These are phyloP conservation scores for Apophysomyces sp. DNA, from an alignment of 371 early-diverging fungal genomes.

Conservation along the genomic window DNA sequence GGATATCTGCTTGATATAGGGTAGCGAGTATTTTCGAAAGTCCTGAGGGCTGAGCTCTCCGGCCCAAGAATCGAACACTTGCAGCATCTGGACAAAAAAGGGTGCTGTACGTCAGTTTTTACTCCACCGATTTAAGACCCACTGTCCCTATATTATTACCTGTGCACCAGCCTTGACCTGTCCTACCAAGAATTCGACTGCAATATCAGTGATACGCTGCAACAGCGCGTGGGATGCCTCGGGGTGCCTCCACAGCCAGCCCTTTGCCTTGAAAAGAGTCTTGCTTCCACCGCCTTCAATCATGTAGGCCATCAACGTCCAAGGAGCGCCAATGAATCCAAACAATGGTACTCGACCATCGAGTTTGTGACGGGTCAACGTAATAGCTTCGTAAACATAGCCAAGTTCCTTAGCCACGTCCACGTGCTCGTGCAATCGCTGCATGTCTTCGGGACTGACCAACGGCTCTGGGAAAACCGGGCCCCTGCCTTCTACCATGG, in stretches of 20 bases:
- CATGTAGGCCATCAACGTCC: slow-evolving; percentile 99
- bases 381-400: slow-evolving; percentile 96
- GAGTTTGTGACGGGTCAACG: slow-evolving; percentile 84
- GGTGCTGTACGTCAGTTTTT: background rate
- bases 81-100: slow-evolving; percentile 66
- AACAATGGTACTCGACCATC: slow-evolving; percentile 90
- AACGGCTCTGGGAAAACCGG: slow-evolving; percentile 92
- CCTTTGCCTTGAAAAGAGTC: slow-evolving; percentile 85
- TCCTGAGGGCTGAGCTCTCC: slow-evolving; percentile 87
- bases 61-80: slow-evolving; percentile 97
- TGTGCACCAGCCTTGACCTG: slow-evolving; percentile 99
- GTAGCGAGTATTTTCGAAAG: slow-evolving; percentile 83
- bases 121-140: background rate
- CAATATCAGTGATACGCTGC: slow-evolving; percentile 78
- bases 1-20: slow-evolving; percentile 86
- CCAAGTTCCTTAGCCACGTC: slow-evolving; percentile 74
- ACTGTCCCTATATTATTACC: slow-evolving; percentile 39
- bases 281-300: slow-evolving; percentile 98
- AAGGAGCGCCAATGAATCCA: slow-evolving; percentile 97
- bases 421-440: slow-evolving; percentile 62
- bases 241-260: slow-evolving; percentile 87
- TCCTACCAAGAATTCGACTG: slow-evolving; percentile 84
- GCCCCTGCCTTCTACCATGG: slow-evolving; percentile 93
- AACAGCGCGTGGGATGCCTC: slow-evolving; percentile 79
- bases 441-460: slow-evolving; percentile 70